These are phyloP conservation scores for Sinapis alba DNA, from an alignment of 441 rosid species.

Conservation along the genomic window DNA sequence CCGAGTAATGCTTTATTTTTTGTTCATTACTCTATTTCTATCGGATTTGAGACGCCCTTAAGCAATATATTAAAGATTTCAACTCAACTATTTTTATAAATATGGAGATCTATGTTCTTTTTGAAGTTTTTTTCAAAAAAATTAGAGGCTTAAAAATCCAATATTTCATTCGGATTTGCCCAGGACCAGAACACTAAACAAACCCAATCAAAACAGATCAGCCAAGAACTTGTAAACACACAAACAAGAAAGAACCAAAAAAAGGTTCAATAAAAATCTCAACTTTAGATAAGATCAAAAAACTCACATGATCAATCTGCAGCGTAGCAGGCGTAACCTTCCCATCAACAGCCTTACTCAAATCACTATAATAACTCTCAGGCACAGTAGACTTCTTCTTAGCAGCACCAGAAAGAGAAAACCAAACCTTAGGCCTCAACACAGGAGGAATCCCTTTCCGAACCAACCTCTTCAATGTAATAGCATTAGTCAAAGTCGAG, in stretches of 20 bases:
- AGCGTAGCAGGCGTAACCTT: slow-evolving; percentile 89
- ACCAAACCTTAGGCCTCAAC: slow-evolving; percentile 96
- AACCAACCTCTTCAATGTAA: slow-evolving; percentile 80
- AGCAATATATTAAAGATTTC: no score
- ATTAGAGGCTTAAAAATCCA: no score
- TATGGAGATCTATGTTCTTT: no score
- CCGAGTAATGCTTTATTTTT: no score
- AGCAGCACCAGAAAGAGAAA: slow-evolving; percentile 96
- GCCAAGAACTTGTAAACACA: not conserved
- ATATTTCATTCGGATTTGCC: no score
- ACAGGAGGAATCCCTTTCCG: slow-evolving; percentile 98
- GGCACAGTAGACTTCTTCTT: slow-evolving; percentile 99
- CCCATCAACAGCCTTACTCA: slow-evolving; percentile 87
- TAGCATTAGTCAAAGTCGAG: slow-evolving; percentile 77
- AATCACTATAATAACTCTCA: slow-evolving; percentile 87
- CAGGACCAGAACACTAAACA: not conserved
- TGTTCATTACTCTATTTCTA: no score
- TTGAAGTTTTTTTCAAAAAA: no score
- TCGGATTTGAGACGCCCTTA: no score
- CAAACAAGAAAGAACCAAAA: no score
- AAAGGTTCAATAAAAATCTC: not conserved
- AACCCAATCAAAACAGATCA: not conserved
- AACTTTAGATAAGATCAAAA: not conserved
- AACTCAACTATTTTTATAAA: no score
- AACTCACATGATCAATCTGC: slow-evolving; percentile 97